A percentile compares a stretch with the other conserved stretches of the same genome.
Conservation (phyloP, 148 eudicot genomes). For the Persicaria maculosa region DNA sequence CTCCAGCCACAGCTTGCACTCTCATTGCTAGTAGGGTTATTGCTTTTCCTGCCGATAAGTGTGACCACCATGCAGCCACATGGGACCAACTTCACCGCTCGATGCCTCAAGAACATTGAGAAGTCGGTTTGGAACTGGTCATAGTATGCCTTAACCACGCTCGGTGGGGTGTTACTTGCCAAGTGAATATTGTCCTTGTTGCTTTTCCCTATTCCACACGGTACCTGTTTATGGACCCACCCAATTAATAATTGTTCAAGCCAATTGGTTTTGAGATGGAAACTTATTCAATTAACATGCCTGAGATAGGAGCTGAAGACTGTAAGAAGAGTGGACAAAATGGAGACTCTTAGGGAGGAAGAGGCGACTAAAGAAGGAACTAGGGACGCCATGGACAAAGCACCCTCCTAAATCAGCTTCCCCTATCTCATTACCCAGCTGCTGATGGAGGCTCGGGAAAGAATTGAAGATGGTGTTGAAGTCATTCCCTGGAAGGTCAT, state of each 20-base stretch:
- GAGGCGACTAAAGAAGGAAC: not conserved
- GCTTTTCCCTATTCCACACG: constrained; percentile 25
- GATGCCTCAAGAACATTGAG: constrained; percentile 29
- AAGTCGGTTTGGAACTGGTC: constrained; percentile 48
- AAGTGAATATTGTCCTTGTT: constrained; percentile 45
- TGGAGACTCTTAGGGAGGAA: not conserved
- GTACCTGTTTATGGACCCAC: constrained; percentile 24
- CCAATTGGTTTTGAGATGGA: too few relatives aligned
- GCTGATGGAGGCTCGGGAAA: not conserved
- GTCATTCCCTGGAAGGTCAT: constrained; percentile 5
- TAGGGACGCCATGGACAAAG: not conserved
- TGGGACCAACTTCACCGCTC: constrained; percentile 36
- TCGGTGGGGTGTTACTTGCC: constrained; percentile 34
- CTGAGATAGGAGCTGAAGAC: not conserved
- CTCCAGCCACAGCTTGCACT: too few relatives aligned
- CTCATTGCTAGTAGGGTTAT: too few relatives aligned
- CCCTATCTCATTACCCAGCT: not conserved
- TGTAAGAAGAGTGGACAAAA: not conserved
- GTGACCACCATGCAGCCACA: constrained; percentile 55
- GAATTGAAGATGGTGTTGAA: not conserved
- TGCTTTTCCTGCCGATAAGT: constrained; percentile 26
- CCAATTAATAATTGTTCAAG: too few relatives aligned
- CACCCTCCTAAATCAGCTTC: not conserved
- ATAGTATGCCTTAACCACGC: constrained; percentile 38
- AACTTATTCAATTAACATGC: not conserved